Base-by-base conservation (phyloP, 176 grass and related monocot species). In the Carex littledalei region DNA sequence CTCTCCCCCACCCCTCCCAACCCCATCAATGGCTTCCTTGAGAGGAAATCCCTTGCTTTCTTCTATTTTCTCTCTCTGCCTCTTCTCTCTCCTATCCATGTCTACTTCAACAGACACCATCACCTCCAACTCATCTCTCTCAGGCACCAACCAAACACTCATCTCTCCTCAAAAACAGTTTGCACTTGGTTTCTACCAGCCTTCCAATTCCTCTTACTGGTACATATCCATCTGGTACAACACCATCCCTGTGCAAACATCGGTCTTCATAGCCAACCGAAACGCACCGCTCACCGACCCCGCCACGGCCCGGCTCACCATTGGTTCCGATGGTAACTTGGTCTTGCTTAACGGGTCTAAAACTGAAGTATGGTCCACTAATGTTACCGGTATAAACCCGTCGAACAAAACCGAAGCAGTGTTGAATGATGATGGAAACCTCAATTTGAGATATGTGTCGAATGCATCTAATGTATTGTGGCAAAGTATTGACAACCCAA, bases 221-320 rank as follows among this genome's bases (percentile, higher is more conserved):
- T 98, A 98, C 89, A 90, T 98, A 64, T 86, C 87, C 45, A 98
- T 98, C 90, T 98, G 95, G 95, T 98, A 98, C 85, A 94, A 78
- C 82, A 89, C 84, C 67, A 87, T 93, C 63, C 1, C 0, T 6
- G 73, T 0, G 5, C 0, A 11, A 39, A 93, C 92, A 53, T 15
- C 92, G 0, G 92, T 91, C 37, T 98, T 93, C 88, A 87, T 78
- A 37, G 91, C 92, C 34, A 98, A 91, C 80, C 45, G 78, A 14
- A 43, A 81, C 12, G 24, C 8, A 31, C 89, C 95, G 15, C 81
- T 92, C 71, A 69, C 88, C 0, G 88, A 98, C 75, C 86, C 88
- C 0, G 63, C 82, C 67, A 78, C 84, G 0, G 69, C 91, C 17
- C 52, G 87, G 84, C 63, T 98, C 2, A 79, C 35, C 45, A 94